phyloP scores from a whole-genome alignment of 257 asterid genomes.

The Gentiana macrophylla region DNA sequence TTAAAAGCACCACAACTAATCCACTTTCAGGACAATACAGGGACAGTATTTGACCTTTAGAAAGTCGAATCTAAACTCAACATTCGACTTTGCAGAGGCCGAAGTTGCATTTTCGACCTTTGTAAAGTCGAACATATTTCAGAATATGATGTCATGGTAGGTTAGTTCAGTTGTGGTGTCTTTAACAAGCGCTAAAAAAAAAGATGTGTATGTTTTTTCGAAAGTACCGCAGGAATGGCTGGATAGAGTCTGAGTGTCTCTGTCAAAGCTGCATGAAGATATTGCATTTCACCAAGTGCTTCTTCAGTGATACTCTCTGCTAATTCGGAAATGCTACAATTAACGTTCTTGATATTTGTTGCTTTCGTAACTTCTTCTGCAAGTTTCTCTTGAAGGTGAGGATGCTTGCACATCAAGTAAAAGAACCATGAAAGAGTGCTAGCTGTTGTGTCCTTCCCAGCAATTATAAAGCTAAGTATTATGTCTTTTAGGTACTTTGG shows the following conservation, averaged over 20 bases:
- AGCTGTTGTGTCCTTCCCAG: constrained; percentile 68
- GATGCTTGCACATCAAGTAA: constrained; percentile 62
- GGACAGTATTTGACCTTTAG: no score
- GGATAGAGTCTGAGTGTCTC: constrained; percentile 67
- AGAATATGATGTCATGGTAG: no score
- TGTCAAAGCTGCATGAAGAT: constrained; percentile 51
- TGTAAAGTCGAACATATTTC: no score
- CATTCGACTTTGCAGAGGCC: no score
- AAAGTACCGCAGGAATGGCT: constrained; percentile 42
- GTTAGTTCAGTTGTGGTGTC: no score
- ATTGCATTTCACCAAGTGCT: constrained; percentile 50
- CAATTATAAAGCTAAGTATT: constrained; percentile 60
- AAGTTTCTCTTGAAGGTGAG: constrained; percentile 34
- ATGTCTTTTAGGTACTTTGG: constrained; percentile 58
- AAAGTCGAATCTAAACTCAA: no score
- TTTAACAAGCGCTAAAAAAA: no score
- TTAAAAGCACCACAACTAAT: no score
- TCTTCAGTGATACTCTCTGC: constrained; percentile 38
- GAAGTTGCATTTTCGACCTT: no score
- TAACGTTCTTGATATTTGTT: constrained; percentile 11
- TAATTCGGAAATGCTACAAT: constrained; percentile 24
- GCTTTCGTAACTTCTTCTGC: constrained; percentile 34
- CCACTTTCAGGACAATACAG: no score
- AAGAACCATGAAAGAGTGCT: constrained; percentile 65
- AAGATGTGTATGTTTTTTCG: neutral